Evolutionary conservation across 169 alveolate genomes (phyloP), one percentile per base, ranked within the genome.

Genomic region (Plasmodium blacklocki): DNA sequence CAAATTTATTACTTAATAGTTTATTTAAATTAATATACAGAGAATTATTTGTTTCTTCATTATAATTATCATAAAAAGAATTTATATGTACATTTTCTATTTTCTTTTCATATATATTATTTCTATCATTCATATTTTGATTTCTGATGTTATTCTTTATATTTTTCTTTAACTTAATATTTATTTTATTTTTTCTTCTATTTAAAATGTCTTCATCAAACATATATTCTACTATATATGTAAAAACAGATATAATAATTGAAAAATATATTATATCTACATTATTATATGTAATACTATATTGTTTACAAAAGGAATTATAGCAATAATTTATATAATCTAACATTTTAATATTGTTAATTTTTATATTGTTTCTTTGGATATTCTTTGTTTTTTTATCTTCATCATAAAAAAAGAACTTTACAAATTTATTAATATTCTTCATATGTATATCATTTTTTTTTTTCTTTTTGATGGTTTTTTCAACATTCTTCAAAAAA

Each of bases 321-420:
- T 29, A 76, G 23, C 88, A 89, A 73, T 68, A 74, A 64, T 72
- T 71, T 49, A 75, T 47, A 47, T 75, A 67, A 56, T 75, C 88
- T 15, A 76, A 43, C 18, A 75, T 59, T 59, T 66, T 76, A 68
- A 26, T 85, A 39, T 68, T 59, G 14, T 89, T 67, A 19, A 52
- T 67, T 66, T 85, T 75, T 58, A 67, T 15, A 3, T 58, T 39
- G 6, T 2, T 5, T 5, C 9, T 7, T 39, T 39, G 47, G 5
- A 3, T 39, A 39, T 39, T 5, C 47, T 39, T 39, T 39, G 1
- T 39, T 5, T 6, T 39, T 39, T 39, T 39, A 39, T 39, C 47
- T 5, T 5, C 73, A 9, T 50, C 63, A 18, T 70, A 26, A 47
- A 88, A 74, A 78, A 80, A 88, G 58, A 88, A 62, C n/a, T n/a